Conservation (phyloP, 495 filamentous ascomycete species). For the Collariella sp. region DNA sequence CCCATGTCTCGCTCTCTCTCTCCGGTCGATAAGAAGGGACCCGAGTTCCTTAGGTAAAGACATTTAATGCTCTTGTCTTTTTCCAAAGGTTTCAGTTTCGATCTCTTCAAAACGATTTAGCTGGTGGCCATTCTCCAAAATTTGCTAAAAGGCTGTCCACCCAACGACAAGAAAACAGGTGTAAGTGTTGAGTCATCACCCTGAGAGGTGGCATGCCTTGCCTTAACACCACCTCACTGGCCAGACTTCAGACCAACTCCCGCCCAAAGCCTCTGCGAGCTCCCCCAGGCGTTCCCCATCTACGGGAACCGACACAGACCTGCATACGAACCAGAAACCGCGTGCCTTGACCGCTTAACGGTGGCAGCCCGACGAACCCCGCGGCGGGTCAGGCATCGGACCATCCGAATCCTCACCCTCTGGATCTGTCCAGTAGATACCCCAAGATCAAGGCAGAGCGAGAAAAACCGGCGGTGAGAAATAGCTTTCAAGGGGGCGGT, state of each 20-base stretch:
- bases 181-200: background rate
- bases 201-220: background rate
- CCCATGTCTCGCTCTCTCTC: background rate
- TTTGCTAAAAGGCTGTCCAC: background rate
- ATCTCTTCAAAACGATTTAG: too few relatives aligned
- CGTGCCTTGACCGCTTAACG: conserved; percentile 14
- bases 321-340: conserved; percentile 17
- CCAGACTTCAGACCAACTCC: background rate
- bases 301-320: conserved; percentile 17
- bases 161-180: background rate
- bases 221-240: background rate
- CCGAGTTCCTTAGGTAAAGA: too few relatives aligned
- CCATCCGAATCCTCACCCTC: background rate
- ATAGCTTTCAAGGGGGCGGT: background rate
- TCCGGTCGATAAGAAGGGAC: background rate
- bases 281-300: conserved; percentile 10
- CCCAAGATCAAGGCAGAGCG: background rate
- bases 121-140: background rate
- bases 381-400: conserved; percentile 4
- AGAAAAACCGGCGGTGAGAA: conserved; percentile 10
- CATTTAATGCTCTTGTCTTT: too few relatives aligned
- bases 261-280: background rate
- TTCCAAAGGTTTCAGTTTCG: too few relatives aligned
- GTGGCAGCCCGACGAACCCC: conserved; percentile 12
- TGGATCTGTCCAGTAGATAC: background rate